phyloP scores from a whole-genome alignment of 257 asterid species.

The Nicotiana tabacum region DNA sequence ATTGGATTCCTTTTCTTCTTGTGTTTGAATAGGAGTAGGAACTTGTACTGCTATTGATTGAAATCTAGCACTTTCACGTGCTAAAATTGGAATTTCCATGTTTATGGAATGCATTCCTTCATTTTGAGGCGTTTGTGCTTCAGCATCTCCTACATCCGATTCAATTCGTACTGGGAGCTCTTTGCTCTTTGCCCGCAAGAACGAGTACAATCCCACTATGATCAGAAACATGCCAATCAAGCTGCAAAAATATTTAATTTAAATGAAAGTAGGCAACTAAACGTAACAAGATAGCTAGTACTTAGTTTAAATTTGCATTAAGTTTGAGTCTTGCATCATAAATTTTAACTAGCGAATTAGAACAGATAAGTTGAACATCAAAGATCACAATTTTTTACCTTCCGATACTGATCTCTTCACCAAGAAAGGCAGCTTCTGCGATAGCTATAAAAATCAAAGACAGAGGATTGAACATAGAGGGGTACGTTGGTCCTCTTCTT shows the following conservation, averaged over 20 bases:
- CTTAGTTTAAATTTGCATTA: not conserved
- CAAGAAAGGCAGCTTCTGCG: constrained; percentile 38
- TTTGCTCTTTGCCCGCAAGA: constrained; percentile 42
- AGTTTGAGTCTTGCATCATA: not conserved
- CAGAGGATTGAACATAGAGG: constrained; percentile 71
- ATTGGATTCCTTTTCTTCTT: not conserved
- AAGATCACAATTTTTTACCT: constrained; percentile 26
- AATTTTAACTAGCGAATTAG: not conserved
- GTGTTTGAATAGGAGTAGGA: not conserved
- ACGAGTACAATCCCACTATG: constrained; percentile 46
- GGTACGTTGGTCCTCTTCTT: constrained; percentile 58
- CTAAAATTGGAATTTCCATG: constrained; percentile 1
- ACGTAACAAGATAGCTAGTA: not conserved
- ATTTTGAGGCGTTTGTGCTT: not conserved
- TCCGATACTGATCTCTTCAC: constrained; percentile 28
- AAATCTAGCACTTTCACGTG: not conserved
- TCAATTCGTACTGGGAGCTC: constrained; percentile 8
- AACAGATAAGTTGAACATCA: not conserved
- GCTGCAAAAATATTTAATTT: constrained; percentile 22
- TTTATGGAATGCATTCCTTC: not conserved
- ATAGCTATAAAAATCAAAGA: constrained; percentile 38
- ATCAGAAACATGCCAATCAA: constrained; percentile 49
- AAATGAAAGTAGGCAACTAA: not conserved
- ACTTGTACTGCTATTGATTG: not conserved
- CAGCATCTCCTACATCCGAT: not conserved